These are phyloP conservation scores for Sorghum bicolor DNA, from an alignment of 176 grass and related monocot species.

Conservation along the genomic window Sorghum_bicolor_NCBIv3 NC_012876.2:52476001-52476500, in stretches of 20 bases:
- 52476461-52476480: background rate
- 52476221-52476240: background rate
- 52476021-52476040: conserved; percentile 52
- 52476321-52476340: conserved; percentile 24
- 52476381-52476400: conserved; percentile 12
- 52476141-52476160: background rate
- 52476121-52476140: background rate
- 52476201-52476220: background rate
- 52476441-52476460: background rate
- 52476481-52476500: background rate
- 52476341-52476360: background rate
- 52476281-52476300: conserved; percentile 5
- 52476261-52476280: background rate
- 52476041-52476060: conserved; percentile 3
- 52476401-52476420: background rate
- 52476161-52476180: conserved; percentile 8
- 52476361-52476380: background rate
- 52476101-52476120: background rate
- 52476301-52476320: background rate
- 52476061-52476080: conserved; percentile 8
- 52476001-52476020: conserved; percentile 46
- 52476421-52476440: background rate
- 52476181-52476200: background rate
- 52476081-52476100: background rate
- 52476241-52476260: background rate